Evolutionary conservation across 2,329 filamentous ascomycete species (phyloP), one percentile per base, ranked within the genome.

Genomic region (Periconia macrospinosa): DNA sequence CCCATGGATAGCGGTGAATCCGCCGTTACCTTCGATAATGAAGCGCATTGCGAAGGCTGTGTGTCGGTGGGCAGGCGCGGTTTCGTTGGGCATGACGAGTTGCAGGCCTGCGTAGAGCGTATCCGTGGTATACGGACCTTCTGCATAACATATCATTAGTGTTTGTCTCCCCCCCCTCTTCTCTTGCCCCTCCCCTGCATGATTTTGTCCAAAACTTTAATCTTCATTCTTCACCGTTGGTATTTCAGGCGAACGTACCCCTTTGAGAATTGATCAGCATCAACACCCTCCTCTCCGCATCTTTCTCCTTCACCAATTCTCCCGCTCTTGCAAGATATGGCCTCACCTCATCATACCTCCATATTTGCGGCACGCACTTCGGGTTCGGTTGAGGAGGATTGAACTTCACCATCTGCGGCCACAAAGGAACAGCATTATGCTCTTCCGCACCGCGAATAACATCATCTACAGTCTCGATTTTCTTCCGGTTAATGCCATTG

Each of bases 1-100:
- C 6, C 83, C 82, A 47, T 83, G 80, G 0, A 85, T 80, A 1
- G 83, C 81, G 0, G 83, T 85, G 61, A 84, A 86, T 1, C 83
- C 82, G 2, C 78, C 78, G 13, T 76, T 68, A 1, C 82, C 82
- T 50, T 84, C 81, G 19, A 85, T 82, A 55, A 85, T 82, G 68
- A 84, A 85, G 6, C 83, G 78, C 61, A 79, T 76, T 0, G 83
- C 82, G 53, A 82, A 84, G 0, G 83, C 82, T 2, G 79, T 79
- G 60, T 85, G 82, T 0, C 83, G 69, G 56, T 85, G 83, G 0
- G 82, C 82, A 0, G 78, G 80, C 0, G 83, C 81, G 0, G 75
- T 81, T 54, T 85, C 83, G 27, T 80, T 79, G 0, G 83, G 82
- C 61, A 82, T 80, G 5, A 85, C 80, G 1, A 85, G 73, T 59